phyloP scores from a whole-genome alignment of 2,329 filamentous ascomycete species.

The Colletotrichum noveboracense region DNA sequence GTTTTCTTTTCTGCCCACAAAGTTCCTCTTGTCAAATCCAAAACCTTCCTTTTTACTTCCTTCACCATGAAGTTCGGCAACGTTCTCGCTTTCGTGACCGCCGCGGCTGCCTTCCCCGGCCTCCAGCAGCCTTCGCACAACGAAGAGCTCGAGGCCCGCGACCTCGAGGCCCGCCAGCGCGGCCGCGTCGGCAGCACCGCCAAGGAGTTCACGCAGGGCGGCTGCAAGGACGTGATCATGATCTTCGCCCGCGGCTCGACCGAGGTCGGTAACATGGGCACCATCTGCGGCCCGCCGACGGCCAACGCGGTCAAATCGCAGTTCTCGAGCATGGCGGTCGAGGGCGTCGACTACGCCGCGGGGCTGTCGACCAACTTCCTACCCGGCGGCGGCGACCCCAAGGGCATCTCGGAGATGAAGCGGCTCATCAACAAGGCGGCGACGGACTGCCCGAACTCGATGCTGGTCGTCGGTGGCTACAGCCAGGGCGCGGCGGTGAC shows the following conservation, averaged over 20 bases:
- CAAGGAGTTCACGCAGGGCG: slow-evolving; percentile 27
- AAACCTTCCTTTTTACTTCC: neutral
- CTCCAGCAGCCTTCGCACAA: neutral
- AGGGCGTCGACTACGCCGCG: slow-evolving; percentile 39
- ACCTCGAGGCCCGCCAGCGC: slow-evolving; percentile 22
- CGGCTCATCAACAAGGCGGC: slow-evolving; percentile 38
- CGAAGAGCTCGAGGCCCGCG: neutral
- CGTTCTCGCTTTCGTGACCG: slow-evolving; percentile 17
- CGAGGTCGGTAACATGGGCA: slow-evolving; percentile 26
- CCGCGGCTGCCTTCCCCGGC: slow-evolving; percentile 19
- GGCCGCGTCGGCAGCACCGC: slow-evolving; percentile 20
- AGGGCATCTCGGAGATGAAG: slow-evolving; percentile 36
- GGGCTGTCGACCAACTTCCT: slow-evolving; percentile 35
- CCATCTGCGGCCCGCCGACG: slow-evolving; percentile 23
- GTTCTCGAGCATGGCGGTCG: slow-evolving; percentile 25
- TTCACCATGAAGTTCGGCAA: slow-evolving; percentile 21
- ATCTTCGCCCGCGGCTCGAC: slow-evolving; percentile 29
- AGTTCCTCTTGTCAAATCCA: neutral
- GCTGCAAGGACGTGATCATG: slow-evolving; percentile 29
- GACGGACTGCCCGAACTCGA: slow-evolving; percentile 39
- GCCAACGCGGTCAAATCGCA: slow-evolving; percentile 24
- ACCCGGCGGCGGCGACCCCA: slow-evolving; percentile 32
- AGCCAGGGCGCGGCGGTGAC: slow-evolving; percentile 38
- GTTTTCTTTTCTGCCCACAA: neutral
- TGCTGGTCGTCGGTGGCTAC: slow-evolving; percentile 43